These are phyloP conservation scores for Dioscorea dumetorum DNA, from an alignment of 106 monocot species.

Conservation along the genomic window DNA sequence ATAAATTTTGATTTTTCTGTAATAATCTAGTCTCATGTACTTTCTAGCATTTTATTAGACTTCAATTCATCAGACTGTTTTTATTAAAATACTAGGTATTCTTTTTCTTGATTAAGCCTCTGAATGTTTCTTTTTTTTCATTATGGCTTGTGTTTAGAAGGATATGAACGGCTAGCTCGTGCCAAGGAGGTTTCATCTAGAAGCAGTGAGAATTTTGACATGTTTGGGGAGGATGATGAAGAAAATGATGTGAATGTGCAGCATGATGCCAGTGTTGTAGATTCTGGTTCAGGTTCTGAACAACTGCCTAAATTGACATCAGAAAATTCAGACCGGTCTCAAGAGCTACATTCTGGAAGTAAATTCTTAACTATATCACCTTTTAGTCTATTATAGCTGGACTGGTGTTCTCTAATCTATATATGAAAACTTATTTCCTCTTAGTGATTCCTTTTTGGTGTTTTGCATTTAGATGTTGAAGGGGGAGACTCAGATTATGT, in stretches of 20 bases:
- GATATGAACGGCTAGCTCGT: slow-evolving; percentile 66
- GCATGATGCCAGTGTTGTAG: slow-evolving; percentile 7
- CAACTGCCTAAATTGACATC: too few relatives aligned
- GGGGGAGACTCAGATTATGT: slow-evolving; percentile 61
- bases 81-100: too few relatives aligned
- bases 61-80: too few relatives aligned
- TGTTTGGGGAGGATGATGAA: slow-evolving; percentile 86
- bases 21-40: too few relatives aligned
- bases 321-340: too few relatives aligned
- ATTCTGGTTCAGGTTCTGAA: slow-evolving; percentile 7
- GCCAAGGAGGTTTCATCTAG: slow-evolving; percentile 37
- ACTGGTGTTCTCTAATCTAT: not conserved
- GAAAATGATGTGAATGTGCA: slow-evolving; percentile 20
- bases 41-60: too few relatives aligned
- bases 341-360: too few relatives aligned
- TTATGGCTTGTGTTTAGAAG: slow-evolving; percentile 31
- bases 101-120: too few relatives aligned
- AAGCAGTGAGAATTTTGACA: slow-evolving; percentile 56
- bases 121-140: not conserved
- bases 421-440: not conserved
- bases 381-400: not conserved
- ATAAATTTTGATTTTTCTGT: too few relatives aligned
- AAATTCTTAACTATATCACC: not conserved
- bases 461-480: slow-evolving; percentile 2
- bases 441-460: slow-evolving; percentile 23